phyloP scores from a whole-genome alignment of 2,329 filamentous ascomycete species.

The Trichoderma hamatum region DNA sequence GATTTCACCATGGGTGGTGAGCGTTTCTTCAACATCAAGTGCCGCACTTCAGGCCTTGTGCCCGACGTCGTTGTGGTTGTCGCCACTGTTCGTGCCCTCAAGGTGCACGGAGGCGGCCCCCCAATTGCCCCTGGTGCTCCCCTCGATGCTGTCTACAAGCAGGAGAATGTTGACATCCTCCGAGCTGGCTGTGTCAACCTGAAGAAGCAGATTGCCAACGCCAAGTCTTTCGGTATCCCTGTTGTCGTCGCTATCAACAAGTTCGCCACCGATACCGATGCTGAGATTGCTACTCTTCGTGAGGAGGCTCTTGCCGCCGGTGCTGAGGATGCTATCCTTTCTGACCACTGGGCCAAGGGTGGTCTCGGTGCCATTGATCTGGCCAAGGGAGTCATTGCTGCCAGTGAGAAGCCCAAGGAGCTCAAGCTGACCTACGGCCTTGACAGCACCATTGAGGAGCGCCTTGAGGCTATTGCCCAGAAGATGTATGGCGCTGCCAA shows the following conservation, averaged over 20 bases:
- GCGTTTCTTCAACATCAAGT: constrained; percentile 99
- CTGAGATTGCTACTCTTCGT: constrained; percentile 84
- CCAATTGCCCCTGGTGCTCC: constrained; percentile 85
- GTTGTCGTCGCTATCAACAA: constrained; percentile 98
- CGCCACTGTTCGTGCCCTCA: constrained; percentile 91
- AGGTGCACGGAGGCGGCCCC: constrained; percentile 96
- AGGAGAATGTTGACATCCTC: constrained; percentile 91
- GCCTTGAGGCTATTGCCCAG: constrained; percentile 87
- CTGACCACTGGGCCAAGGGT: constrained; percentile 97
- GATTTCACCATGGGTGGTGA: constrained; percentile 99
- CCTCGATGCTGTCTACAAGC: constrained; percentile 84
- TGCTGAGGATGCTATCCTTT: constrained; percentile 88
- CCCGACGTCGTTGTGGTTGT: constrained; percentile 95
- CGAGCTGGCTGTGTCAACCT: constrained; percentile 91
- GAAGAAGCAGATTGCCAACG: constrained; percentile 92
- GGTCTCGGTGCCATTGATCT: constrained; percentile 88
- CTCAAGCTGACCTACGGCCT: constrained; percentile 86
- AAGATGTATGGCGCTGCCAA: constrained; percentile 91
- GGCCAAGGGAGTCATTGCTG: constrained; percentile 81
- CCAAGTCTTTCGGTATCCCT: constrained; percentile 84
- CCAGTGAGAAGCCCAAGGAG: constrained; percentile 80
- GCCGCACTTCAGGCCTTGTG: constrained; percentile 86
- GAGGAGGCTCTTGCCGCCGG: constrained; percentile 91
- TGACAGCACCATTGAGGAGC: constrained; percentile 78
- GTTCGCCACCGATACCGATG: constrained; percentile 90